A percentile compares a stretch with the other conserved stretches of the same genome.
Conservation (phyloP, 257 asterid species). For the Solanum rostratum region DNA sequence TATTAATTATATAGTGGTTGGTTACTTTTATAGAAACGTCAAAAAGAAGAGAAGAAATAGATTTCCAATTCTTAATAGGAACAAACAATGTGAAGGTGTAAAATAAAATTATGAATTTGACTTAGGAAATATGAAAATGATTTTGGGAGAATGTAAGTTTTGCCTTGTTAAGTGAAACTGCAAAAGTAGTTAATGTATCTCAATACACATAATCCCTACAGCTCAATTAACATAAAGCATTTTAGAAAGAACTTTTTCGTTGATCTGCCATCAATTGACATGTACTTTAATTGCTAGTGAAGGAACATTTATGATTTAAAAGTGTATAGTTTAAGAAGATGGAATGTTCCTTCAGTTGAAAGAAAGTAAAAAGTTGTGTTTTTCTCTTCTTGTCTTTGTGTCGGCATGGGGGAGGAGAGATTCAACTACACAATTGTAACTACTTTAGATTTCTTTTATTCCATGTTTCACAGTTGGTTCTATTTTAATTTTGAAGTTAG, state of each 20-base stretch:
- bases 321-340: neutral
- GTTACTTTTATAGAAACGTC: neutral
- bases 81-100: neutral
- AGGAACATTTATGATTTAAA: neutral
- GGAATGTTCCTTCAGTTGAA: neutral
- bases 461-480: neutral
- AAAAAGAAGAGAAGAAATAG: neutral
- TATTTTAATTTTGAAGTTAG: neutral
- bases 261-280: neutral
- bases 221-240: neutral
- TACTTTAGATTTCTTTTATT: neutral
- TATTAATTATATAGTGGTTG: neutral
- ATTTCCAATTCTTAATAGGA: neutral
- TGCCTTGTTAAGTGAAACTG: neutral
- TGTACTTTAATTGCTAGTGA: neutral
- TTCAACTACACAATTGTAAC: neutral
- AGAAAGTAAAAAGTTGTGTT: neutral
- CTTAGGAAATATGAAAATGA: neutral
- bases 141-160: neutral
- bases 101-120: neutral
- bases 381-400: neutral
- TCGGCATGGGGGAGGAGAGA: neutral
- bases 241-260: neutral
- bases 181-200: neutral
- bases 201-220: neutral